These are phyloP conservation scores for Iris pallida DNA, from an alignment of 116 monocot species.

Conservation along the genomic window DNA sequence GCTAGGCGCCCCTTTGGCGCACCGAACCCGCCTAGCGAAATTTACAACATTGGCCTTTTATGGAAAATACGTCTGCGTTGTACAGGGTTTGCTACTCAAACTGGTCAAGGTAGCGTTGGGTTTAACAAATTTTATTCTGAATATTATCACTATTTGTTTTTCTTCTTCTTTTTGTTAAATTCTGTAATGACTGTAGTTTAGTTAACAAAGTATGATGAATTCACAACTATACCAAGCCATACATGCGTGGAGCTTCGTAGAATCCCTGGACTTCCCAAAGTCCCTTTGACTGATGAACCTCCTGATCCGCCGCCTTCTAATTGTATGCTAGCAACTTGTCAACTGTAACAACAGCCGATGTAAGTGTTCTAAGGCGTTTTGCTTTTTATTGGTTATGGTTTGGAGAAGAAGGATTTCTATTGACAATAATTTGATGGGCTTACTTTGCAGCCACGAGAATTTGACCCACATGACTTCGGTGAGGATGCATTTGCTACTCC, in stretches of 20 bases:
- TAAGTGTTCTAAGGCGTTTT: not conserved
- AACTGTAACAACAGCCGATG: no score
- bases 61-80: conserved; percentile 97
- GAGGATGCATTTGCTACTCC: no score
- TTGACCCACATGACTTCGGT: no score
- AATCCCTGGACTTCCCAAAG: conserved; percentile 82
- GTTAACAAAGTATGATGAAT: conserved; percentile 98
- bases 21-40: no score
- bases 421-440: no score
- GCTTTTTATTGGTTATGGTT: no score
- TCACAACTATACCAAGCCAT: conserved; percentile 91
- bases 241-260: conserved; percentile 94
- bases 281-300: conserved; percentile 63
- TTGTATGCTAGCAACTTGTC: no score
- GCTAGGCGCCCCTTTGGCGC: no score
- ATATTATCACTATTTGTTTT: not conserved
- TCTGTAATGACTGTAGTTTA: conserved; percentile 31
- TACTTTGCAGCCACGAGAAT: no score
- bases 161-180: conserved; percentile 17
- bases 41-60: no score
- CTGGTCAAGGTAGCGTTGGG: conserved; percentile 86
- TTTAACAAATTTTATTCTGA: not conserved
- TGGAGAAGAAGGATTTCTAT: no score
- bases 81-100: conserved; percentile 86
- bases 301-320: no score